A percentile compares a stretch with the other conserved stretches of the same genome.
Evolutionary conservation across 345 rosid species (phyloP).

Genomic region (Brassica nigra): DNA sequence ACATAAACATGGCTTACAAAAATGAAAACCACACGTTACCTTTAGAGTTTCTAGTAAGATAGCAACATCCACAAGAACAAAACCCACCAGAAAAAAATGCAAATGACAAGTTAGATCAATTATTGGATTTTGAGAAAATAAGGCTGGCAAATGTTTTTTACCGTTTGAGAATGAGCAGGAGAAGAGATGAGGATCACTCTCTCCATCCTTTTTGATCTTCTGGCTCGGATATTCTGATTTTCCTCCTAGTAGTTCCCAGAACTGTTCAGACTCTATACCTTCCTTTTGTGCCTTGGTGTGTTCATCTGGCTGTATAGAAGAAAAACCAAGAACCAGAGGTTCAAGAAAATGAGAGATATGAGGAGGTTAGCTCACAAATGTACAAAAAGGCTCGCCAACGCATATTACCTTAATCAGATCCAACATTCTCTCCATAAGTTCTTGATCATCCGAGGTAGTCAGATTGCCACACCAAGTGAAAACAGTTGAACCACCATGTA

Average conservation of each 20-base stretch:
- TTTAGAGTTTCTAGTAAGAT: conserved; percentile 69
- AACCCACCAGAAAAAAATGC: conserved; percentile 7
- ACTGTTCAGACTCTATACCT: conserved; percentile 88
- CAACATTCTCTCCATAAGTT: conserved; percentile 87
- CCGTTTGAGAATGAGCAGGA: conserved; percentile 64
- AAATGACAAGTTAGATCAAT: neutral
- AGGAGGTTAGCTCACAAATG: conserved; percentile 13
- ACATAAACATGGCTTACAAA: neutral
- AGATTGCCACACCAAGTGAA: conserved; percentile 94
- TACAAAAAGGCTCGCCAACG: conserved; percentile 3
- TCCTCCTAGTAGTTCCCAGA: conserved; percentile 90
- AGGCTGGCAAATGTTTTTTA: conserved; percentile 25
- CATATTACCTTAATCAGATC: conserved; percentile 86
- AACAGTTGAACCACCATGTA: conserved; percentile 74
- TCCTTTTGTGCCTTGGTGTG: conserved; percentile 87
- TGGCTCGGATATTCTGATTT: conserved; percentile 81
- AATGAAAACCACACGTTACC: conserved; percentile 42
- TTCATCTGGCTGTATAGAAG: conserved; percentile 69
- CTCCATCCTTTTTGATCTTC: conserved; percentile 70
- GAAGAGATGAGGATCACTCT: conserved; percentile 92
- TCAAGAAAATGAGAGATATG: conserved; percentile 7
- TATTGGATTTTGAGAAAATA: neutral
- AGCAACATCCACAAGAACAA: conserved; percentile 18
- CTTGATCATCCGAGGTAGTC: conserved; percentile 73
- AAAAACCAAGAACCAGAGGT: conserved; percentile 30